Percentiles rank a stretch among this genome's conserved stretches.
Conservation (phyloP, 495 filamentous ascomycete genomes). For the Tuber magnatum region DNA sequence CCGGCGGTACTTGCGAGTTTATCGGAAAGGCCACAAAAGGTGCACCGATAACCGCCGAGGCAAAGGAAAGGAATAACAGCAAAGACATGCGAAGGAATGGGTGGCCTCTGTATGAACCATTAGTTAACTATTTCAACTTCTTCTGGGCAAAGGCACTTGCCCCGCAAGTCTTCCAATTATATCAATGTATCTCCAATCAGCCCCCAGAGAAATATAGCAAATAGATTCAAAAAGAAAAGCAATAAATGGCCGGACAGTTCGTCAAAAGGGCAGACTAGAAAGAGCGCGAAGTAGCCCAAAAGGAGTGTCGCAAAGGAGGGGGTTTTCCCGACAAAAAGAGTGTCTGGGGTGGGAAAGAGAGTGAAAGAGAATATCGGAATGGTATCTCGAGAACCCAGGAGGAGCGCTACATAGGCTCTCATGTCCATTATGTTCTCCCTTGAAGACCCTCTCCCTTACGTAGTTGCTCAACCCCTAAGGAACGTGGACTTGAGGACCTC, state of each 20-base stretch:
- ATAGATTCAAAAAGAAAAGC: slow-evolving; percentile 7
- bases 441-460: not conserved
- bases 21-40: slow-evolving; percentile 55
- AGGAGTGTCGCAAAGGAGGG: slow-evolving; percentile 25
- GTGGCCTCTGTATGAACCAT: slow-evolving; percentile 20
- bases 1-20: slow-evolving; percentile 65
- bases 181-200: slow-evolving; percentile 5
- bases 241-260: slow-evolving; percentile 12
- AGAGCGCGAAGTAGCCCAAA: slow-evolving; percentile 12
- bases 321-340: slow-evolving; percentile 12
- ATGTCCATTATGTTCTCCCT: not conserved
- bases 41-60: slow-evolving; percentile 43
- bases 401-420: not conserved
- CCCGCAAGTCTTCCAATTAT: slow-evolving; percentile 15
- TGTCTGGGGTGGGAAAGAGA: slow-evolving; percentile 18
- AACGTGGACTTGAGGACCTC: not conserved
- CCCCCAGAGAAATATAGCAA: not conserved
- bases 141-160: slow-evolving; percentile 8
- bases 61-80: slow-evolving; percentile 23
- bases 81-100: slow-evolving; percentile 27
- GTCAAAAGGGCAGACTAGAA: slow-evolving; percentile 13
- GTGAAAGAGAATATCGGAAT: slow-evolving; percentile 19
- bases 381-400: not conserved
- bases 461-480: not conserved
- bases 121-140: slow-evolving; percentile 13